Conservation (phyloP, 257 asterid genomes). For the Echites panduratus region DNA sequence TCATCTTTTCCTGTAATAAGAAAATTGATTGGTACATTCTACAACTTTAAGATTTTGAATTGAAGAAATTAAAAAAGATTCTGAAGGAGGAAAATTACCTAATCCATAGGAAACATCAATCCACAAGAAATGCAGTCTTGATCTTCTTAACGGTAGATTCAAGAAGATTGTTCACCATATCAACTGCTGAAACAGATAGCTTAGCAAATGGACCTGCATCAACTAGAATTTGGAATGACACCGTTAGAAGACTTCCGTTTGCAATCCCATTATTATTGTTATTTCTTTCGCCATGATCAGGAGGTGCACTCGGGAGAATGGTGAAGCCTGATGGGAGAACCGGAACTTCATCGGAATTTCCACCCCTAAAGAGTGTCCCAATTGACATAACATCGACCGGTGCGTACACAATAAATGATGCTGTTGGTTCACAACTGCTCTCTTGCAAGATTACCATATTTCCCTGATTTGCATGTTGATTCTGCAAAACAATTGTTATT, state of each 20-base stretch:
- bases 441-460: conserved; percentile 17
- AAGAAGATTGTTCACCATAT: background rate
- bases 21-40: background rate
- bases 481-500: background rate
- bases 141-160: background rate
- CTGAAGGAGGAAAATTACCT: background rate
- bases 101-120: background rate
- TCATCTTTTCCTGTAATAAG: background rate
- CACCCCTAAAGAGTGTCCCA: background rate
- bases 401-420: conserved; percentile 15
- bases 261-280: too few species aligned
- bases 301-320: conserved; percentile 3
- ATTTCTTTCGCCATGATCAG: too few species aligned
- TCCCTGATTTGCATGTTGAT: conserved; percentile 1
- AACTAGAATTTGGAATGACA: background rate
- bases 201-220: background rate
- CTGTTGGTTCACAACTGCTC: conserved; percentile 5
- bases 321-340: conserved; percentile 1
- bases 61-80: background rate
- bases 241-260: background rate
- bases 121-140: background rate
- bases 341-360: background rate
- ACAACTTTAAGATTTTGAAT: background rate
- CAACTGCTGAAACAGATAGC: background rate
- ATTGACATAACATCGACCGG: background rate